These are phyloP conservation scores for Vitis hybrid DNA, from an alignment of 177 flowering plant genomes.

Conservation along the genomic window DNA sequence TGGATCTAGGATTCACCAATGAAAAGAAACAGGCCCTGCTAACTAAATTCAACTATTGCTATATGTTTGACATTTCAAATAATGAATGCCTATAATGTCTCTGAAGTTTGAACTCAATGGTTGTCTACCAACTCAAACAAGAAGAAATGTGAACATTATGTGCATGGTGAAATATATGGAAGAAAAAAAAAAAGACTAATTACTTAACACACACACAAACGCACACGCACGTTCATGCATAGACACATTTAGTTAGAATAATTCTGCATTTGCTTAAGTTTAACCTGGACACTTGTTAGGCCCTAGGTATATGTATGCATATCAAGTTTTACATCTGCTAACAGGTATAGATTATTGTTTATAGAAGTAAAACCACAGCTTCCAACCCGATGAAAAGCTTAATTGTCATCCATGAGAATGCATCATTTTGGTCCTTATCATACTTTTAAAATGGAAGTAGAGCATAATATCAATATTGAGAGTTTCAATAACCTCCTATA, in stretches of 20 bases:
- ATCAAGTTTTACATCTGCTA: background rate
- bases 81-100: background rate
- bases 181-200: no score
- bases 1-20: background rate
- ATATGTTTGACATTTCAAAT: background rate
- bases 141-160: background rate
- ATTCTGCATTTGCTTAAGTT: background rate
- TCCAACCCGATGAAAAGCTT: background rate
- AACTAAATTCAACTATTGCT: background rate
- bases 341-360: background rate
- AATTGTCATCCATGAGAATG: background rate
- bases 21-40: background rate
- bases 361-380: background rate
- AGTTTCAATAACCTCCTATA: conserved; percentile 69
- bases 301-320: background rate
- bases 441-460: background rate
- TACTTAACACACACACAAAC: no score
- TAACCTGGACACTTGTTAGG: background rate
- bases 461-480: conserved; percentile 3
- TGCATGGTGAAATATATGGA: background rate
- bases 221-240: no score
- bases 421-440: background rate
- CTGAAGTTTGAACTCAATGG: background rate
- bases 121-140: background rate
- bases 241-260: background rate